Evolutionary conservation across 1,139 yeast genomes (phyloP).

Genomic region (Ashbya aceris): DNA sequence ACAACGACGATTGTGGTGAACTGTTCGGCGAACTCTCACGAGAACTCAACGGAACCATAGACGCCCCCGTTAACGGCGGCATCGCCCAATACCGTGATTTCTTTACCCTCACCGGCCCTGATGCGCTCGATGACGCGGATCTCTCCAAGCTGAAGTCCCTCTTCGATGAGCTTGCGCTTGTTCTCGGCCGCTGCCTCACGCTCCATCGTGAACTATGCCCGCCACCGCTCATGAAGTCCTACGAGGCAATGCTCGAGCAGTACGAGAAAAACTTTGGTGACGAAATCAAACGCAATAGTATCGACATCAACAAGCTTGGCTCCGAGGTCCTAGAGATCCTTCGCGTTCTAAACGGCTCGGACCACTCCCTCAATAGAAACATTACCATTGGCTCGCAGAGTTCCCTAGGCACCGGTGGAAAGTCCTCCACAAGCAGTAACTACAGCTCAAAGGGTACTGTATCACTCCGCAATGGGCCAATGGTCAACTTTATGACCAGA

Average conservation of each 20-base stretch:
- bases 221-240: constrained; percentile 45
- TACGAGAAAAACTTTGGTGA: constrained; percentile 59
- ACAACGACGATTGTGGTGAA: constrained; percentile 42
- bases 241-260: constrained; percentile 54
- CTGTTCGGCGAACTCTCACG: constrained; percentile 63
- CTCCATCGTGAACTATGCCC: constrained; percentile 66
- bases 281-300: constrained; percentile 41
- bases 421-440: background rate
- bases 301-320: constrained; percentile 11
- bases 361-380: background rate
- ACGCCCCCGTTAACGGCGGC: constrained; percentile 90
- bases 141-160: constrained; percentile 47
- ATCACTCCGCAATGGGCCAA: no score
- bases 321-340: no score
- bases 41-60: constrained; percentile 79
- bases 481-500: no score
- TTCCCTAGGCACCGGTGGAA: background rate
- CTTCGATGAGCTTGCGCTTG: constrained; percentile 60
- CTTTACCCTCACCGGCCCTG: constrained; percentile 37
- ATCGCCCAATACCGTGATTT: constrained; percentile 75
- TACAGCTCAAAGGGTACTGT: background rate
- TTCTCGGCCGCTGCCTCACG: constrained; percentile 56
- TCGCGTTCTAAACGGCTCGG: background rate
- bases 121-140: constrained; percentile 37
- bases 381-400: background rate